Base-by-base conservation (phyloP, 1,284 basidiomycete species). In the Melampsora larici-populina region DNA sequence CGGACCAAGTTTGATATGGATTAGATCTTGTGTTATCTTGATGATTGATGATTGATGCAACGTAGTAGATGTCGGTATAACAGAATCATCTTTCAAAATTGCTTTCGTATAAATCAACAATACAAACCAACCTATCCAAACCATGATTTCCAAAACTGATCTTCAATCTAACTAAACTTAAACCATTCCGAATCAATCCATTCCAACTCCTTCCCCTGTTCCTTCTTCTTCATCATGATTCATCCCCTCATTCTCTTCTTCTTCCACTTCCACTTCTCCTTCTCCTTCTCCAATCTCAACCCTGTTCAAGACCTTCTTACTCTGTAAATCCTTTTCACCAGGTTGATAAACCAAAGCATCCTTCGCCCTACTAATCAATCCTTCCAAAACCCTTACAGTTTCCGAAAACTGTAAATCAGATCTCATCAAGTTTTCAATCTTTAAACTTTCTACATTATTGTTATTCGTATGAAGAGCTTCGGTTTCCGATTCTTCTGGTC, bases 391-490 rank as follows among this genome's bases (percentile, higher is more conserved):
- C 17, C 55, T 65, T 21, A 80, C 79, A 3, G 80, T 49, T 1
- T 80, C 79, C 0, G 80, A 79, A 48, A 82, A 83, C 8, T 64
- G 55, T 33, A 49, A 29, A 46, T 83, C 82, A 1, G 70, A 40
- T 15, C 75, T 68, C 24, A 82, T 71, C 1, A 83, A 26, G 26
- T 80, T 79, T n/a, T 82, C 81, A 79, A 81, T 81, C 11, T 71
- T 72, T 69, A 62, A 49, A 24, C 80, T 78, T 0, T 66, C 76
- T 43, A 8, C 6, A 43, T 11, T 43, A 1, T 8, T 13, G 7
- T 7, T 7, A n/a, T n/a, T n/a, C n/a, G n/a, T n/a, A n/a, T n/a
- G n/a, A n/a, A n/a, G n/a, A n/a, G n/a, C n/a, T 1, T 46, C 78
- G 8, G 74, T 74, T 7, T 66, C 65, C 0, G 69, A 69, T 48